Evolutionary conservation across 192 early-diverging fungal genomes (phyloP), one percentile per base, ranked within the genome.

Genomic region (Bifiguratus adelaidae): DNA sequence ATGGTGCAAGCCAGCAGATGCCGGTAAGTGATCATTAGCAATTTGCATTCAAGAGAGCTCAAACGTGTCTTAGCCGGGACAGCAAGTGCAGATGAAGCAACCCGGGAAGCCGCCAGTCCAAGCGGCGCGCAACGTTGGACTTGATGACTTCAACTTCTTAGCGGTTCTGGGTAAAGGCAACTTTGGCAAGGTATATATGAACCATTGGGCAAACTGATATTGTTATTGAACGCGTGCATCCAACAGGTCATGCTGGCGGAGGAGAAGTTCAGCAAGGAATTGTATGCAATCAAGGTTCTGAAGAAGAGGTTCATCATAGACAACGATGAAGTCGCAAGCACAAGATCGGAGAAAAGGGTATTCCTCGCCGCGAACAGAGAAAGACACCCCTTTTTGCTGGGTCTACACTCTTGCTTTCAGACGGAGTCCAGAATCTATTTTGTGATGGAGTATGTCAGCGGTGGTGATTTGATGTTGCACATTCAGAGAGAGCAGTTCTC

Each of bases 381-480:
- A 52, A 82, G 79, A 4, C 92, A 95, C 54, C 93, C 95, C 24
- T 99, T 99, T 79, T 69, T 99, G 32, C 83, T 97, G 41, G 91
- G 91, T 21, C 65, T 99, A 44, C 92, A 99, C 61, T 93, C 91
- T 11, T 93, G 91, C 64, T 96, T 95, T 76, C 92, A 96, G 61
- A 91, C 89, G 1, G 84, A 91, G 43, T 89, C 85, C 30, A 72
- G 93, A 44, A 81, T 99, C 30, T 99, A 95, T 65, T 97, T 97
- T 65, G 93, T 95, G 8, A 96, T 95, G 89, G 95, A 98, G 53
- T 98, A 92, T 67, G 89, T 95, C 29, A 80, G 78, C 20, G 95
- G 95, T 51, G 95, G 95, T 38, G 95, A 99, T 65, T 61, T 99
- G 61, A 97, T 99, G 92, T 89, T 92, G 78, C 94, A 97, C 60